These are phyloP conservation scores for Dactylellina sp. DNA, from an alignment of 2,329 filamentous ascomycete genomes.

Conservation along the genomic window DNA sequence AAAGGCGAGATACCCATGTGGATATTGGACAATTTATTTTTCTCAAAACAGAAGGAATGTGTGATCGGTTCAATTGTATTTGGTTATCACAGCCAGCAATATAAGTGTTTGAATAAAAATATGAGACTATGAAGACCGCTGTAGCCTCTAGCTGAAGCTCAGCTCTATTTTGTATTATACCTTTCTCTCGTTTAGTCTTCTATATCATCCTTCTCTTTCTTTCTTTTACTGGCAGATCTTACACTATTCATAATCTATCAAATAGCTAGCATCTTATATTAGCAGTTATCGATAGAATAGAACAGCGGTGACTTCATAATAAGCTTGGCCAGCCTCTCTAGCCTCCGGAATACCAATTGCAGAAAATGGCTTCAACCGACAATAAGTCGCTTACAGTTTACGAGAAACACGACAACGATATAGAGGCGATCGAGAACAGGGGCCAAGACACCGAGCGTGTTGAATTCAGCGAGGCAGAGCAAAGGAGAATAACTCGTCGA, in stretches of 20 bases:
- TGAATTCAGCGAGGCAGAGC: slow-evolving; percentile 66
- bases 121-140: no score
- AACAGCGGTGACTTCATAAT: neutral
- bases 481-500: slow-evolving; percentile 75
- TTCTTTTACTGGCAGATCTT: neutral
- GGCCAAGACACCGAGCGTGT: slow-evolving; percentile 1
- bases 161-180: neutral
- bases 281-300: neutral
- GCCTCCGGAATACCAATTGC: neutral
- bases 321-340: no score
- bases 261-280: neutral
- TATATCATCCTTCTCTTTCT: neutral
- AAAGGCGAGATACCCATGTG: neutral
- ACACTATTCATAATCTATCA: neutral
- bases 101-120: no score
- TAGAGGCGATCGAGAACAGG: slow-evolving; percentile 6
- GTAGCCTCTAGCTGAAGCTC: no score
- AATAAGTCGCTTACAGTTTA: slow-evolving; percentile 10
- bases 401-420: neutral
- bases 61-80: no score
- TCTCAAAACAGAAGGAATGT: neutral
- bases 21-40: neutral
- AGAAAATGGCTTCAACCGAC: slow-evolving; percentile 17
- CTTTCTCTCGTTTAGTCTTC: neutral
- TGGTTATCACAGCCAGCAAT: no score